phyloP scores from a whole-genome alignment of 1,139 yeast genomes.

The Saccharomyces hybrid region DNA sequence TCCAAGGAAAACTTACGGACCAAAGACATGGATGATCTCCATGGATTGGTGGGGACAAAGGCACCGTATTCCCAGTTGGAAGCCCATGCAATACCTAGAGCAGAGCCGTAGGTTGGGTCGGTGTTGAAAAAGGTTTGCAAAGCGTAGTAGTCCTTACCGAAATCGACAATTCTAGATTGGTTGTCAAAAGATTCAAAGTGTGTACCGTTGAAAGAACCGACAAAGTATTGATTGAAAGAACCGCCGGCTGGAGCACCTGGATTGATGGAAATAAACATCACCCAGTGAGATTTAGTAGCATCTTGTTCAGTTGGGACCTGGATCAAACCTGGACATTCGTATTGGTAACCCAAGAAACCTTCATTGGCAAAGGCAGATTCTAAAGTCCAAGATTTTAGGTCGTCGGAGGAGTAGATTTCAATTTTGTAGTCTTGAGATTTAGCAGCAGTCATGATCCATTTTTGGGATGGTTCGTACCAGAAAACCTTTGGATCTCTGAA shows the following conservation, averaged over 20 bases:
- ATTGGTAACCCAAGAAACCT: conserved; percentile 35
- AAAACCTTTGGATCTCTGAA: conserved; percentile 39
- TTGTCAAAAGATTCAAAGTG: conserved; percentile 29
- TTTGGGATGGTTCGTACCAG: conserved; percentile 32
- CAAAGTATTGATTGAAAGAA: conserved; percentile 34
- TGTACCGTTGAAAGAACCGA: conserved; percentile 37
- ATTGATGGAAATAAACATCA: conserved; percentile 33
- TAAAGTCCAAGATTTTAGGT: conserved; percentile 31
- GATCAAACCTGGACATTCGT: conserved; percentile 36
- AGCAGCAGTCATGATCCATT: conserved; percentile 36
- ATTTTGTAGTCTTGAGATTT: conserved; percentile 32
- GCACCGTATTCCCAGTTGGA: conserved; percentile 37
- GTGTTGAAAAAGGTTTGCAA: conserved; percentile 30
- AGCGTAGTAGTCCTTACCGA: conserved; percentile 36
- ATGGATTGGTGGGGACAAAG: conserved; percentile 31
- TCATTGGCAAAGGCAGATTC: conserved; percentile 30
- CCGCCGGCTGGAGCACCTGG: conserved; percentile 38
- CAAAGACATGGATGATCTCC: conserved; percentile 34
- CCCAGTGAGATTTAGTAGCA: conserved; percentile 22
- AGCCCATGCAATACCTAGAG: conserved; percentile 36
- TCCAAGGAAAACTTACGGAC: conserved; percentile 28
- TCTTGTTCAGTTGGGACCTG: background rate
- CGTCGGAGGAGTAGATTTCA: conserved; percentile 30
- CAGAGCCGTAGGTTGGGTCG: conserved; percentile 15
- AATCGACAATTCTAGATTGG: conserved; percentile 29